Evolutionary conservation across 768 basidiomycete species (phyloP).

Genomic region (Polyporus arcularius): DNA sequence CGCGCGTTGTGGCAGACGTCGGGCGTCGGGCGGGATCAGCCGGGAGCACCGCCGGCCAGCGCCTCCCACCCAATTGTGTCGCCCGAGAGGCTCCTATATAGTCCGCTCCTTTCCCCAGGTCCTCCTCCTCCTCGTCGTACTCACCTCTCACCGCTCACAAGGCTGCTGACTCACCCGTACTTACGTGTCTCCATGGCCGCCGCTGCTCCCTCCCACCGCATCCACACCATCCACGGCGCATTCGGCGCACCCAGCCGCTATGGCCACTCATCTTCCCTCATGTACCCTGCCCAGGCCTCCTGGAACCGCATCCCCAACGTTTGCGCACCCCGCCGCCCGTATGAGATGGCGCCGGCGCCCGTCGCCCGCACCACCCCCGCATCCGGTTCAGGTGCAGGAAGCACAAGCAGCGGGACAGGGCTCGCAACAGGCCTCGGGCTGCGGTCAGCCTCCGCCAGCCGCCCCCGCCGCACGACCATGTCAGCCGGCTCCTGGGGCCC

Average conservation of each 20-base stretch:
- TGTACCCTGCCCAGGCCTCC: slow-evolving; percentile 20
- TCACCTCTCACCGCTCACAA: not conserved
- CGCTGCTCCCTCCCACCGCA: slow-evolving; percentile 21
- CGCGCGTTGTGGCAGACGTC: not conserved
- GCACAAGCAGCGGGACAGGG: not conserved
- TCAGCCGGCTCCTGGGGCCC: slow-evolving; percentile 9
- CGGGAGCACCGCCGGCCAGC: not conserved
- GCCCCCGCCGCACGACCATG: slow-evolving; percentile 20
- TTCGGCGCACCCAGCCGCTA: slow-evolving; percentile 20
- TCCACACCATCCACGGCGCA: slow-evolving; percentile 22
- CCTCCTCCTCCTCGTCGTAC: not conserved
- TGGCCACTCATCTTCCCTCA: slow-evolving; percentile 2
- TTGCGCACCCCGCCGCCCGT: slow-evolving; percentile 15
- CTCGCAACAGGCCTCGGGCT: not conserved
- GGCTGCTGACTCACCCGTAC: not conserved
- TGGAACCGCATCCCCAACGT: slow-evolving; percentile 27
- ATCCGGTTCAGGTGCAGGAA: slow-evolving; percentile 7
- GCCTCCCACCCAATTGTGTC: not conserved
- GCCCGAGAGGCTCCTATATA: not conserved
- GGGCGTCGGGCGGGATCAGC: not conserved
- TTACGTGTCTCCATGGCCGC: slow-evolving; percentile 9
- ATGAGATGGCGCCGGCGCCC: slow-evolving; percentile 14
- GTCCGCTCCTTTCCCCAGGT: not conserved
- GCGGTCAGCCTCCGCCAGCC: slow-evolving; percentile 14
- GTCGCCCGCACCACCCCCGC: slow-evolving; percentile 8